Evolutionary conservation across 805 yeast species (phyloP).

Genomic region (Starmerella apicola): DNA sequence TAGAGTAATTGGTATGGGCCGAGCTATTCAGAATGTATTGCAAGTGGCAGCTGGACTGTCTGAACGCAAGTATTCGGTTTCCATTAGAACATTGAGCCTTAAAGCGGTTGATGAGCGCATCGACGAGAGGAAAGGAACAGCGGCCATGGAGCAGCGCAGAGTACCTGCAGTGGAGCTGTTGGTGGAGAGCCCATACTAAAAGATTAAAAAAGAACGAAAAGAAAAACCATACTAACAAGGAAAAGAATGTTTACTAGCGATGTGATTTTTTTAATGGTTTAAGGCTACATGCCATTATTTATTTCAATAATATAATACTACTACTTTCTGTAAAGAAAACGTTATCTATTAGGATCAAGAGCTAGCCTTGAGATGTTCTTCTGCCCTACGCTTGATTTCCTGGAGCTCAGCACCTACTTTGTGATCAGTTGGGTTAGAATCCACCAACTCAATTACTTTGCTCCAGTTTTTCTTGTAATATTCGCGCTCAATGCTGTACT

Average conservation of each 20-base stretch:
- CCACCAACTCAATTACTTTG: conserved; percentile 38
- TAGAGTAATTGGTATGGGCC: conserved; percentile 64
- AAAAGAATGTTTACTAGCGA: too few relatives aligned
- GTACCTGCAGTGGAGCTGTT: conserved; percentile 36
- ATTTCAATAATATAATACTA: too few relatives aligned
- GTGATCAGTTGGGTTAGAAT: conserved; percentile 26
- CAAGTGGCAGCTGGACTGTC: conserved; percentile 51
- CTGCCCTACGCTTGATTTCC: conserved; percentile 28
- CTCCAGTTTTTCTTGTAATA: conserved; percentile 44
- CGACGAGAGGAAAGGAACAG: conserved; percentile 24
- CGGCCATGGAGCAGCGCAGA: conserved; percentile 28
- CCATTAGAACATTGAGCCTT: conserved; percentile 50
- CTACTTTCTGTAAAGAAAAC: too few relatives aligned
- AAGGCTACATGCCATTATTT: too few relatives aligned
- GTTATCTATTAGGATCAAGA: neutral
- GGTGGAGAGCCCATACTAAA: conserved; percentile 21
- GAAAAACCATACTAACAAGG: too few relatives aligned
- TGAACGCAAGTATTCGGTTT: conserved; percentile 39
- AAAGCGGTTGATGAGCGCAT: conserved; percentile 60
- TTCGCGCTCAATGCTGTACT: conserved; percentile 50
- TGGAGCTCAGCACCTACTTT: conserved; percentile 37
- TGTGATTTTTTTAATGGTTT: too few relatives aligned
- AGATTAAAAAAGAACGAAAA: too few relatives aligned
- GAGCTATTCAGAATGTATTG: conserved; percentile 51
- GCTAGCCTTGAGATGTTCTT: conserved; percentile 30